Conservation (phyloP, 257 asterid genomes). For the Rauvolfia tetraphylla region DNA sequence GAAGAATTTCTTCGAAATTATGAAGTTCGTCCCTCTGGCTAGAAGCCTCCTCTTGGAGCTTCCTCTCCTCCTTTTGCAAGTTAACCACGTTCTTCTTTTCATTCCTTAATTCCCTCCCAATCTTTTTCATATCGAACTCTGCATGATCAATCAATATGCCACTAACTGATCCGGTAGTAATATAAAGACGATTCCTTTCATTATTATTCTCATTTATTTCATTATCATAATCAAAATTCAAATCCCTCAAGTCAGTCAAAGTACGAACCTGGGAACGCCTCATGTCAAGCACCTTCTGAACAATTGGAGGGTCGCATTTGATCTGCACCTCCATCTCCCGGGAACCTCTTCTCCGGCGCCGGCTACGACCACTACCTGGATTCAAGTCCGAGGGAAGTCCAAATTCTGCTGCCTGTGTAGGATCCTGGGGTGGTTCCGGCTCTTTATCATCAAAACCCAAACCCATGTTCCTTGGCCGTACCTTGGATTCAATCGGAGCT, state of each 20-base stretch:
- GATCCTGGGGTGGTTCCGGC: background rate
- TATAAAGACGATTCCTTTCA: background rate
- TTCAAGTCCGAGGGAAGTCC: background rate
- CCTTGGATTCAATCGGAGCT: background rate
- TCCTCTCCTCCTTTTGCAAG: background rate
- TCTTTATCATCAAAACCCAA: background rate
- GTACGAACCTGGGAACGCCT: background rate
- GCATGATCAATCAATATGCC: background rate
- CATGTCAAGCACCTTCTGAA: background rate
- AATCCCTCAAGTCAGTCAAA: background rate
- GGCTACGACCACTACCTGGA: background rate
- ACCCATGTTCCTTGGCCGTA: background rate
- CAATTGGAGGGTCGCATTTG: background rate
- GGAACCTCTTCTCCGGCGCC: background rate
- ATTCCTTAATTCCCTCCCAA: background rate
- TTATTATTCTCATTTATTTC: background rate
- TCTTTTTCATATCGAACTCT: background rate
- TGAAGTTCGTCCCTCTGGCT: background rate
- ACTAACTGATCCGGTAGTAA: background rate
- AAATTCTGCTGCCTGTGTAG: background rate
- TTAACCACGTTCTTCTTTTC: background rate
- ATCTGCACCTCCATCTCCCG: background rate
- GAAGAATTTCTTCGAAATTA: background rate
- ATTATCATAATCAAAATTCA: background rate
- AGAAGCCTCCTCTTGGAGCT: background rate